These are phyloP conservation scores for Melanomma pulvis-pyrius DNA, from an alignment of 495 filamentous ascomycete genomes.

Conservation along the genomic window DNA sequence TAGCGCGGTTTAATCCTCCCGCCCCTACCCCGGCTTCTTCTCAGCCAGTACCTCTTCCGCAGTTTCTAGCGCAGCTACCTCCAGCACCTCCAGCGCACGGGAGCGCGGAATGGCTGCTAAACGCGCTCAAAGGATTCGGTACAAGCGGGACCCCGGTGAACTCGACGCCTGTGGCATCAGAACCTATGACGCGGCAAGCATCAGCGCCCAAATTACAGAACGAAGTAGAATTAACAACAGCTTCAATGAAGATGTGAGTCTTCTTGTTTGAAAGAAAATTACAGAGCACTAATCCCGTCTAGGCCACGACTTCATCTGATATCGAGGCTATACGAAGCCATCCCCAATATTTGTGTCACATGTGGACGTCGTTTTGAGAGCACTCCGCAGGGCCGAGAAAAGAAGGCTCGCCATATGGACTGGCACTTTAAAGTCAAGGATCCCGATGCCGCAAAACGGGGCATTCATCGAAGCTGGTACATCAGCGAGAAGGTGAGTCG, in stretches of 20 bases:
- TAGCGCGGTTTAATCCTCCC: conserved; percentile 20
- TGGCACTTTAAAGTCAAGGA: conserved; percentile 97
- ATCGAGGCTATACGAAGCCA: conserved; percentile 70
- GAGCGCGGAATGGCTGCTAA: conserved; percentile 29
- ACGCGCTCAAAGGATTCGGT: conserved; percentile 24
- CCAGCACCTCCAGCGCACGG: conserved; percentile 2
- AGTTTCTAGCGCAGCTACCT: not conserved
- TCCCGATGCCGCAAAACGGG: conserved; percentile 76
- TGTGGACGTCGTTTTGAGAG: conserved; percentile 85
- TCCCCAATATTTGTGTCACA: conserved; percentile 82
- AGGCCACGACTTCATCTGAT: conserved; percentile 77
- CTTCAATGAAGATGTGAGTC: conserved; percentile 71
- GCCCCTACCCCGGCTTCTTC: not conserved
- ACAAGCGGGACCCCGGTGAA: not conserved
- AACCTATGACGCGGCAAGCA: conserved; percentile 23
- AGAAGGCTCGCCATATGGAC: conserved; percentile 92
- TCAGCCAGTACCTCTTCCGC: conserved; percentile 3
- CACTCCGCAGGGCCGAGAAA: conserved; percentile 74
- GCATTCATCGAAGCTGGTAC: conserved; percentile 89
- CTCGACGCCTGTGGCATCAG: conserved; percentile 6
- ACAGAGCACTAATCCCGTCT: conserved; percentile 42
- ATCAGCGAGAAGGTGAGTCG: conserved; percentile 82
- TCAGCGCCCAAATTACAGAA: conserved; percentile 47
- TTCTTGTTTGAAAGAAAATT: conserved; percentile 11
- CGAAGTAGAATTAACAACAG: conserved; percentile 68